A percentile compares a stretch with the other conserved stretches of the same genome.
Conservation (phyloP, 352 stramenopile species). For the Globisporangium splendens region DNA sequence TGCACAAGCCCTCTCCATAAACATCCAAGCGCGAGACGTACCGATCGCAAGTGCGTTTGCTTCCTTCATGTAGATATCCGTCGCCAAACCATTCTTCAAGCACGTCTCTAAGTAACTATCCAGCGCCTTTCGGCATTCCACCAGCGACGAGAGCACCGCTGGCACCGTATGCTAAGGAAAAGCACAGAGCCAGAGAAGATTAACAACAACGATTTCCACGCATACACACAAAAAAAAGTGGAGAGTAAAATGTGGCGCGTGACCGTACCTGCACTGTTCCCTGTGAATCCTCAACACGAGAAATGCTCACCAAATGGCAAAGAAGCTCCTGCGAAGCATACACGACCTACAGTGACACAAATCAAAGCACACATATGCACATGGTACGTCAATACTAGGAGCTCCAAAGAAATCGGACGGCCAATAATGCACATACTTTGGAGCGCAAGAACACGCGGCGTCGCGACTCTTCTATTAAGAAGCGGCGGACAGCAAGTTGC, state of each 20-base stretch:
- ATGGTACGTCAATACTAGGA: conserved; percentile 7
- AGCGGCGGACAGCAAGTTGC: conserved; percentile 59
- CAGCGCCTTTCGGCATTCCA: conserved; percentile 62
- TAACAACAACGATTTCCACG: neutral
- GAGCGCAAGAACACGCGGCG: conserved; percentile 35
- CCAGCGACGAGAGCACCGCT: conserved; percentile 59
- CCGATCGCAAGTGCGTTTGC: conserved; percentile 55
- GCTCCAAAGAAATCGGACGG: too few relatives aligned
- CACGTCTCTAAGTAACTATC: conserved; percentile 69
- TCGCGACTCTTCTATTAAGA: conserved; percentile 45
- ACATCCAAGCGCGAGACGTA: conserved; percentile 12
- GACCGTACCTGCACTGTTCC: conserved; percentile 64
- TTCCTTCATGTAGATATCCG: conserved; percentile 60
- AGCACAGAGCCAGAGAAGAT: neutral
- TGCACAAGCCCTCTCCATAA: too few relatives aligned
- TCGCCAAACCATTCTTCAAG: conserved; percentile 52
- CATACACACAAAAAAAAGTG: conserved; percentile 6
- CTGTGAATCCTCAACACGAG: conserved; percentile 54
- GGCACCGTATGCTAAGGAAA: conserved; percentile 56
- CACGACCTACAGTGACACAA: conserved; percentile 29
- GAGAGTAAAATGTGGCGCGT: neutral
- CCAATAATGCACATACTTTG: too few relatives aligned
- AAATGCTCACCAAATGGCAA: conserved; percentile 53
- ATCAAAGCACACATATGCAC: neutral
- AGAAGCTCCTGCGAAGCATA: conserved; percentile 44